Evolutionary conservation across 371 early-diverging fungal genomes (phyloP).

Genomic region (Lichtheimia ramosa): DNA sequence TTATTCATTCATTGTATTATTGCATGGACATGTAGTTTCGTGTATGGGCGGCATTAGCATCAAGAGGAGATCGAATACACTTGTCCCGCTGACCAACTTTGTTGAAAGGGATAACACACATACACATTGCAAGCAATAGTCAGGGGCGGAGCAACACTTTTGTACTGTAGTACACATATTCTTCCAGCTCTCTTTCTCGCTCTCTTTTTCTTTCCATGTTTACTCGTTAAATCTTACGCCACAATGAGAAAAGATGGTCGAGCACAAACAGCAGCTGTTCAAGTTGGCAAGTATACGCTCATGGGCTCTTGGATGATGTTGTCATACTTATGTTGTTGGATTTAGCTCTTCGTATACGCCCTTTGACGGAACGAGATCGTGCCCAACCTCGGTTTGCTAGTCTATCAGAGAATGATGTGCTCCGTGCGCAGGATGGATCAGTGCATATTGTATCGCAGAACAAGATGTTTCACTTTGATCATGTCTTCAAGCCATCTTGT

Average conservation of each 20-base stretch:
- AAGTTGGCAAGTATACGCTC: conserved; percentile 37
- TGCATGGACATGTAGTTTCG: no score
- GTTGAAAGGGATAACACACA: no score
- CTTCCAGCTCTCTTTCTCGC: background rate
- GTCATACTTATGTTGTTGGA: background rate
- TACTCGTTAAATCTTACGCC: background rate
- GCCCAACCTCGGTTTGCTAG: conserved; percentile 41
- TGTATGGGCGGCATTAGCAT: no score
- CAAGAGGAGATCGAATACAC: no score
- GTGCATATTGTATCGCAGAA: conserved; percentile 37
- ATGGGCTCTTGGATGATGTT: background rate
- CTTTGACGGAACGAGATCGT: conserved; percentile 46
- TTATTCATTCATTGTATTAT: no score
- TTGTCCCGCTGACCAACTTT: no score
- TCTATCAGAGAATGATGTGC: conserved; percentile 26
- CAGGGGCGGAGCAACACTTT: conserved; percentile 1
- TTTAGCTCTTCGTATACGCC: conserved; percentile 36
- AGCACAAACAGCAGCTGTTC: conserved; percentile 27
- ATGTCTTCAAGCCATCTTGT: conserved; percentile 15
- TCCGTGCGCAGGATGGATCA: conserved; percentile 36
- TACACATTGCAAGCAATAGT: no score
- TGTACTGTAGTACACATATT: background rate
- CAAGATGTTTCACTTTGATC: conserved; percentile 21
- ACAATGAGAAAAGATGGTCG: conserved; percentile 14
- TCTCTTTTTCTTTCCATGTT: background rate